Base-by-base conservation (phyloP, 2,329 filamentous ascomycete species). In the Hypoxylon sp. region DNA sequence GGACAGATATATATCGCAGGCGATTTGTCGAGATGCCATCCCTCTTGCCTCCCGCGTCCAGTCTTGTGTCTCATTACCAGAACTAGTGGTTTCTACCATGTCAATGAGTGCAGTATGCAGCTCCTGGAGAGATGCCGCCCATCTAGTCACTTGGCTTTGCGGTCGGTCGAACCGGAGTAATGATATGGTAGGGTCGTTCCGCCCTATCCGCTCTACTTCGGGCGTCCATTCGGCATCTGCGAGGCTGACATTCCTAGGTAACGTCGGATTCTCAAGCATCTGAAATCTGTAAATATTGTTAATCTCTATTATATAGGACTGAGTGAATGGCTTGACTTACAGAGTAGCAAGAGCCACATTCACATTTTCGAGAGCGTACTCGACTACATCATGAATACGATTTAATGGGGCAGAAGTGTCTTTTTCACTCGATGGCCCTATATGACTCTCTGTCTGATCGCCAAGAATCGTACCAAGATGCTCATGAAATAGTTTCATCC, bases 1-100 rank as follows among this genome's bases (percentile, higher is more conserved):
- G 17, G 71, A 72, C n/a, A 73, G 38, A 35, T 68, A 69, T 27
- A 70, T 48, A 52, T 72, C 69, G 49, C 67, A 71, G 13, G 67
- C 61, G 27, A 72, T 67, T 23, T 66, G 55, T 27, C 66, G 61
- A 20, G 67, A 47, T 15, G 66, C 47, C 11, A 52, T 46, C 15
- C 38, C 47, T 18, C 49, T 45, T 17, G 51, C 35, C 15, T 54
- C 48, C 45, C 56, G 38, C 20, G 51, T 52, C 58, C 48, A 48
- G 37, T 26, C 45, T 11, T 54, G 20, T 3, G 9, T 13, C 2
- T 55, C 56, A 24, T 26, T 27, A 41, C 17, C 48, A 9, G 17
- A 24, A 51, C 24, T 23, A 41, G 51, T 37, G 37, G 27, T 46
- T 9, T 51, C 50, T 20, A 27, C 27, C 31, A 67, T 60, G 10